Conservation (phyloP, 371 early-diverging fungal species). For the Mortierella sp. region DNA sequence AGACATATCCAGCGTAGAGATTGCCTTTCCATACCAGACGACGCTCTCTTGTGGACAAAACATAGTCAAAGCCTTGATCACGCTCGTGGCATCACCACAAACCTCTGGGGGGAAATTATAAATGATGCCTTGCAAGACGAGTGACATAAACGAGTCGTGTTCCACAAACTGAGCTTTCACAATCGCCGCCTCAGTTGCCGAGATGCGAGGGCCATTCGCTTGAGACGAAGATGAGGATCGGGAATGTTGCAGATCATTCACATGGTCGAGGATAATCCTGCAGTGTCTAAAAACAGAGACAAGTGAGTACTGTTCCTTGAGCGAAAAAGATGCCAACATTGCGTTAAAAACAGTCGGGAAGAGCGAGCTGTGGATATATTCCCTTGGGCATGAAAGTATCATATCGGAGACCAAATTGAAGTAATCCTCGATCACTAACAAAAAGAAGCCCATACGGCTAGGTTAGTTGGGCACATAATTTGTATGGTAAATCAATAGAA, state of each 20-base stretch:
- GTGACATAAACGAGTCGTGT: slow-evolving; percentile 58
- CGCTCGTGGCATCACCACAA: slow-evolving; percentile 60
- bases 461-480: too few relatives aligned
- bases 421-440: slow-evolving; percentile 77
- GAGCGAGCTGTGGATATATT: slow-evolving; percentile 65
- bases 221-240: slow-evolving; percentile 32
- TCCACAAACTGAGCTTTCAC: slow-evolving; percentile 54
- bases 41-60: slow-evolving; percentile 56
- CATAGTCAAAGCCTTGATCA: slow-evolving; percentile 61
- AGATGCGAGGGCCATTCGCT: slow-evolving; percentile 45
- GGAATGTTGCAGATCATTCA: slow-evolving; percentile 49
- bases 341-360: slow-evolving; percentile 74
- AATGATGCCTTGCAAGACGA: slow-evolving; percentile 62
- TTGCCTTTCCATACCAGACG: slow-evolving; percentile 48
- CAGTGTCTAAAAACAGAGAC: slow-evolving; percentile 67
- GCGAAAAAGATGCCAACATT: slow-evolving; percentile 69
- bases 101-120: slow-evolving; percentile 64
- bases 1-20: slow-evolving; percentile 26
- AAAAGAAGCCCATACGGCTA: background rate
- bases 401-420: slow-evolving; percentile 69
- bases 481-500: too few relatives aligned
- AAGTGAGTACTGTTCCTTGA: slow-evolving; percentile 74
- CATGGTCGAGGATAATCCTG: slow-evolving; percentile 56
- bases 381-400: slow-evolving; percentile 67
- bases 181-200: slow-evolving; percentile 53